A percentile compares a stretch with the other conserved stretches of the same genome.
phyloP scores from a whole-genome alignment of 345 rosid genomes.

The Ailanthus altissimus region DNA sequence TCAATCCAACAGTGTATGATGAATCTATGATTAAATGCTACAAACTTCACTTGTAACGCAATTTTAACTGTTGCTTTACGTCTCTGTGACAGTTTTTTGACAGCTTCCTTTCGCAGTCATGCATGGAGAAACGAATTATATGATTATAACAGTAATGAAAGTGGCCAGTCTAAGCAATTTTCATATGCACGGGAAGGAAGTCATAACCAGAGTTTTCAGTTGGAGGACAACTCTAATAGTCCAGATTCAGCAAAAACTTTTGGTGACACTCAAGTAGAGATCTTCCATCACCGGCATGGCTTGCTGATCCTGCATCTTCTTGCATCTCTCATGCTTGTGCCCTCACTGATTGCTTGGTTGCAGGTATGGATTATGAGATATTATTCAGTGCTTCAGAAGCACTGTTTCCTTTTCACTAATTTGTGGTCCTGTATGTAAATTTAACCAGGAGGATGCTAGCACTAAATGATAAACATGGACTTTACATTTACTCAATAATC shows the following conservation, averaged over 20 bases:
- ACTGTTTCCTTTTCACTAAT: not conserved
- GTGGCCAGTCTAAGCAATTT: constrained; percentile 39
- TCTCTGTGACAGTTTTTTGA: constrained; percentile 58
- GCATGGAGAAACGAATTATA: constrained; percentile 49
- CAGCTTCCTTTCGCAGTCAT: constrained; percentile 65
- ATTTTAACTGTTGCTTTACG: constrained; percentile 35
- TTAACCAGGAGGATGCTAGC: not conserved
- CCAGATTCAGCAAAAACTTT: constrained; percentile 54
- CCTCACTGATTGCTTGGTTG: constrained; percentile 87
- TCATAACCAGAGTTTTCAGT: constrained; percentile 29
- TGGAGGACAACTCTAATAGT: constrained; percentile 46
- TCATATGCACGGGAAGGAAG: constrained; percentile 37
- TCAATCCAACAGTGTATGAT: too few relatives aligned
- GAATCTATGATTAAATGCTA: not conserved
- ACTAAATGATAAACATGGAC: not conserved
- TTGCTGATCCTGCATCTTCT: constrained; percentile 76
- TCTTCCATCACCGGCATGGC: constrained; percentile 82
- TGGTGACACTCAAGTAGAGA: constrained; percentile 77
- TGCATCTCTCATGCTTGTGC: constrained; percentile 80
- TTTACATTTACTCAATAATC: not conserved
- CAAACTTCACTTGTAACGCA: constrained; percentile 14
- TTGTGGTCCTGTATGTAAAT: not conserved
- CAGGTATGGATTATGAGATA: constrained; percentile 54
- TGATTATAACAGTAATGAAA: constrained; percentile 41
- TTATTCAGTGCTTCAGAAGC: not conserved